Percentiles rank a stretch among this genome's conserved stretches.
These are phyloP conservation scores for Quercus robur DNA, from an alignment of 306 rosid species.

Conservation along the genomic window DNA sequence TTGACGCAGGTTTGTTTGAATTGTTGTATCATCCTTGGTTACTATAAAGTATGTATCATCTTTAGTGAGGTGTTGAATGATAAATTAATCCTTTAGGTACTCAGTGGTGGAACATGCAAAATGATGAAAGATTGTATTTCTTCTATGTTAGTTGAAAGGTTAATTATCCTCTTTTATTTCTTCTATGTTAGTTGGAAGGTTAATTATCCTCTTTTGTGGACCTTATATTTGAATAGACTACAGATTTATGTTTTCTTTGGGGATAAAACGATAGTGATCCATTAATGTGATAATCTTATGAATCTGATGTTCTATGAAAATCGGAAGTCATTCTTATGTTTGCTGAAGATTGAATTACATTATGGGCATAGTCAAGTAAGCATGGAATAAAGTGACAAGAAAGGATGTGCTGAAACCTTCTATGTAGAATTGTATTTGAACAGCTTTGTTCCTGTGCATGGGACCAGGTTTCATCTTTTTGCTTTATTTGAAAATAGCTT, in stretches of 20 bases:
- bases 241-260: background rate
- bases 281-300: too few species aligned
- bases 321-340: background rate
- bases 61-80: background rate
- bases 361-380: background rate
- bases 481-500: background rate
- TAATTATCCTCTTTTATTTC: background rate
- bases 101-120: background rate
- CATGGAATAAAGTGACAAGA: background rate
- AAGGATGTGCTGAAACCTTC: slow-evolving; percentile 1
- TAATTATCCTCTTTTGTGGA: background rate
- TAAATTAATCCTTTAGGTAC: background rate
- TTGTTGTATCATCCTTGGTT: too few species aligned
- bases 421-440: background rate
- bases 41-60: too few species aligned
- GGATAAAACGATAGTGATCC: background rate
- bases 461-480: background rate
- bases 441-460: background rate
- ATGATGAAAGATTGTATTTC: background rate
- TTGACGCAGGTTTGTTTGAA: too few species aligned
- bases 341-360: background rate
- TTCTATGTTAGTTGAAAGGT: background rate
- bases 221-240: background rate
- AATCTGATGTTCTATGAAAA: background rate
- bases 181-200: background rate